Base-by-base conservation (phyloP, 176 grass and related monocot genomes). In the Echinochloa phyllopogon region DNA sequence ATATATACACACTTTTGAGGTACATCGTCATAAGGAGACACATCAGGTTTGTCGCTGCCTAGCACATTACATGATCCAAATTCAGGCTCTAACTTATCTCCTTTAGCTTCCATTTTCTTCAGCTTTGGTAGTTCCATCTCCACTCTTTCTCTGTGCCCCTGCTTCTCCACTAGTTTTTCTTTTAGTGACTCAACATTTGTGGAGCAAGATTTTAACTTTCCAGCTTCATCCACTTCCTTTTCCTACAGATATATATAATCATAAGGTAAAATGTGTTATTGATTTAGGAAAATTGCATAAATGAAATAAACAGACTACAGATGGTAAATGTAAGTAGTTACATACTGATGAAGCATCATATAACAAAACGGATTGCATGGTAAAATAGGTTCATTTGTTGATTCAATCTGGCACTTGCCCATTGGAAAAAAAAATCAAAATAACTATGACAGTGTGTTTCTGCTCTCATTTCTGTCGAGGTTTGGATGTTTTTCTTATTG, bases 151-250 rank as follows among this genome's bases (percentile, higher is more conserved):
- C 85, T 93, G 57, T 77, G 76, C 9, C 68, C 72, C 70, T 93
- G 79, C 69, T 98, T 89, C 83, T 98, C 87, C 62, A 90, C 57
- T 77, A 94, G 44, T 64, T 93, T 98, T 94, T 87, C 85, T 83
- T 85, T 92, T 55, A 95, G 68, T 39, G 88, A 76, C 62, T 92
- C 87, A 63, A 51, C 74, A 88, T 94, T 89, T 45, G 64, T 44
- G 65, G 87, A 81, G 81, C 73, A 87, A 85, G 93, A 84, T 85
- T 92, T 95, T 62, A 98, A 58, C 62, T 84, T 93, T 76, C 71
- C 90, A 83, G 87, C 87, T 80, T 95, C 91, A 58, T 90, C 58
- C 45, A 92, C 82, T 82, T 92, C 93, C 63, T 88, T 89, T 85
- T 89, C 93, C 96, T 98, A 70, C 24, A 85, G 71, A 68, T 37